Percentiles rank a stretch among this genome's conserved stretches.
Conservation (phyloP, 73 alveolate genomes). For the Paramecium sexaurelia region DNA sequence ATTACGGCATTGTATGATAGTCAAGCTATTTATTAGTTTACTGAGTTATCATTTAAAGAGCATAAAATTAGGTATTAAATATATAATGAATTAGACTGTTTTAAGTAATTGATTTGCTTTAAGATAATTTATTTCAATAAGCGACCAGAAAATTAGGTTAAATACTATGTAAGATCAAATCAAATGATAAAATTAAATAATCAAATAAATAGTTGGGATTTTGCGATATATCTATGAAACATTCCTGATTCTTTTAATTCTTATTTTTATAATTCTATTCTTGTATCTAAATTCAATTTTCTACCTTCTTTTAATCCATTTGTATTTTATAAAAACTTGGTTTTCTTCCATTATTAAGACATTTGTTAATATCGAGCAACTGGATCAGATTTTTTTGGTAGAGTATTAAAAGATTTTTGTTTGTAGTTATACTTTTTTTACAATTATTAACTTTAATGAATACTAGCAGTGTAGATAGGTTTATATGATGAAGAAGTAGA, state of each 20-base stretch:
- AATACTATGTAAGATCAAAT: neutral
- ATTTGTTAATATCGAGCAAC: constrained; percentile 40
- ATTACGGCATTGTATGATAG: no score
- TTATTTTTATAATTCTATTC: constrained; percentile 39
- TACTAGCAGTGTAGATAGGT: constrained; percentile 19
- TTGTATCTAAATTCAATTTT: constrained; percentile 28
- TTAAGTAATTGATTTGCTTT: no score
- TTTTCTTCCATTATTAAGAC: constrained; percentile 31
- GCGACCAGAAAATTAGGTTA: no score
- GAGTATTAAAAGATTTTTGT: constrained; percentile 18
- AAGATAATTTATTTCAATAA: no score
- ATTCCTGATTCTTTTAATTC: constrained; percentile 37
- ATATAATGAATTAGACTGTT: no score
- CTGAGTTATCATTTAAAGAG: no score
- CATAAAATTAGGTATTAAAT: no score
- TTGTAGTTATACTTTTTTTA: constrained; percentile 33
- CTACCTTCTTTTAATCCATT: constrained; percentile 30
- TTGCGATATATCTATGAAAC: constrained; percentile 52
- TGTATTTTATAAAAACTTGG: neutral
- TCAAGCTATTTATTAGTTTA: no score
- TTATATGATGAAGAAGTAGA: neutral
- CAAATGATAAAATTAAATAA: neutral
- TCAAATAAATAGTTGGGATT: constrained; percentile 27
- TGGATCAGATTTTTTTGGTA: constrained; percentile 44
- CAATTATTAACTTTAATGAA: neutral